Percentiles rank a stretch among this genome's conserved stretches.
Evolutionary conservation across 2,329 filamentous ascomycete genomes (phyloP).

Genomic region (Pleomassaria siparia): DNA sequence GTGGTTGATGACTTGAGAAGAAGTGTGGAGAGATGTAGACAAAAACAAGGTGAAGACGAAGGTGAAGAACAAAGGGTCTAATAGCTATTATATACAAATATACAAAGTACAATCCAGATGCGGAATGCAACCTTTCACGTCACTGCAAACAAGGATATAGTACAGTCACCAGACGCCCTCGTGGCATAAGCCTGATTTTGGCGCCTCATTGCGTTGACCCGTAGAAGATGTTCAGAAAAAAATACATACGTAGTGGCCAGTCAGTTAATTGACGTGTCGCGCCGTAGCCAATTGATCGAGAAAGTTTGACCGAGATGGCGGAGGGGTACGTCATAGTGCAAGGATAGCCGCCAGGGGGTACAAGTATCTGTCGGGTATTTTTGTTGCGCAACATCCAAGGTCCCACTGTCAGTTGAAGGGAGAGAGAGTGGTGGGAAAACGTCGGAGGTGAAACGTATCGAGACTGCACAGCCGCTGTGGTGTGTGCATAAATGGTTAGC

Average conservation of each 20-base stretch:
- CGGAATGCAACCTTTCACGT: slow-evolving; percentile 21
- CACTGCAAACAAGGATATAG: slow-evolving; percentile 20
- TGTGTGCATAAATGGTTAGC: background rate
- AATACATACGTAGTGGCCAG: background rate
- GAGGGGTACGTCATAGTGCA: background rate
- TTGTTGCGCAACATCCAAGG: background rate
- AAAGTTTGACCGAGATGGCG: no score
- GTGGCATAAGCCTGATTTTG: slow-evolving; percentile 13
- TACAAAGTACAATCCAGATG: background rate
- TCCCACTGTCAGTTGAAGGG: background rate
- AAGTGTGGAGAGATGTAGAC: background rate
- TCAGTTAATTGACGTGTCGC: background rate
- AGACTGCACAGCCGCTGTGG: background rate
- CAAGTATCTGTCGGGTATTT: background rate
- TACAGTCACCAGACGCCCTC: background rate
- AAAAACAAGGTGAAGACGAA: background rate
- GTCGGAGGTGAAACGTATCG: background rate
- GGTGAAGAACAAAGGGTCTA: background rate
- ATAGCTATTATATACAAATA: background rate
- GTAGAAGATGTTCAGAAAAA: no score
- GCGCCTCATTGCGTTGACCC: no score
- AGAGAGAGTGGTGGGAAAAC: background rate
- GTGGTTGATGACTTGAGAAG: background rate
- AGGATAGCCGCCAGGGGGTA: background rate
- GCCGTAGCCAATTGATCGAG: slow-evolving; percentile 1